Evolutionary conservation across 2,329 filamentous ascomycete species (phyloP), one percentile per base, ranked within the genome.

Genomic region (Penicillium sp.): DNA sequence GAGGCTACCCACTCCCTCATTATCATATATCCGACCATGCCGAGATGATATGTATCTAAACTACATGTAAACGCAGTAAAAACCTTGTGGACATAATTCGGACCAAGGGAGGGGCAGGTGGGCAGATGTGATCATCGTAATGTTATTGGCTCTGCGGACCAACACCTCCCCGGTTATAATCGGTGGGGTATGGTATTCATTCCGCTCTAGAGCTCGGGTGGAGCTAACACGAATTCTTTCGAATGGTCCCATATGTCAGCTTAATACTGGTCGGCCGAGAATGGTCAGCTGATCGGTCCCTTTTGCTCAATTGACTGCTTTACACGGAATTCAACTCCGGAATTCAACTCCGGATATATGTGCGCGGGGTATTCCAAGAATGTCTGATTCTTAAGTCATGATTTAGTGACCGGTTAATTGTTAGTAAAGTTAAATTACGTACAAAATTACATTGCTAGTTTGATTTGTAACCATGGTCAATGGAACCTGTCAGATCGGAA

Each of bases 51-150:
- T 35, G 31, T 8, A 37, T 8, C 33, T 1, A 29, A 11, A 1
- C 7, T 26, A 26, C 12, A n/a, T n/a, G n/a, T n/a, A n/a, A n/a
- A n/a, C 5, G 29, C 14, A 31, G 9, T 7, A 18, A 18, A 37
- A 18, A 18, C 33, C 33, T 18, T 37, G 33, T 37, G 15, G n/a
- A 18, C 33, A 37, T 37, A 6, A 18, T 11, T 35, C 29, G 45
- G 45, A 20, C 9, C 18, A 37, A 37, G 12, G 45, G 45, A 48
- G 45, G 45, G 45, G 45, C 29, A 35, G 12, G 58, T 57, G 58
- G 58, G 37, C 53, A n/a, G 29, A 53, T 61, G 43, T 57, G 58
- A 53, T 61, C 61, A 55, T 56, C 52, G 51, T 62, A 52, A 60
- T 58, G 52, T 58, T 48, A 60, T 45, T 27, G 35, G 46, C 42